Evolutionary conservation across 192 early-diverging fungal species (phyloP).

Genomic region (Coemansia aciculifera): DNA sequence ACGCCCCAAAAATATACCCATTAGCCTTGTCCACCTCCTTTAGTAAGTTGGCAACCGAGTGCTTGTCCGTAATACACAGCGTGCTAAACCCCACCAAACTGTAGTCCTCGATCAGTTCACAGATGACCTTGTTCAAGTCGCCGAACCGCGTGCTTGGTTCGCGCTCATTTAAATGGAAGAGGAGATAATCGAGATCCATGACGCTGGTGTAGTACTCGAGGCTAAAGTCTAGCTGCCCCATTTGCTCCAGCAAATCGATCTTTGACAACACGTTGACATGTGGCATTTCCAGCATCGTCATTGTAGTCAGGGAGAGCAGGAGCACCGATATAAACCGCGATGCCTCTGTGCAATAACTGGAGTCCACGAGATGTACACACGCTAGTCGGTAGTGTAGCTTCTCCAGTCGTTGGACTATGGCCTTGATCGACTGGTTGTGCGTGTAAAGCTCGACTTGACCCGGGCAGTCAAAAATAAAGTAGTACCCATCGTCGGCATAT

Average conservation of each 20-base stretch:
- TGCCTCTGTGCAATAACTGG: conserved; percentile 90
- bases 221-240: conserved; percentile 74
- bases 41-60: conserved; percentile 74
- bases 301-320: conserved; percentile 85
- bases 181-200: conserved; percentile 81
- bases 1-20: conserved; percentile 85
- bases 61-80: conserved; percentile 78
- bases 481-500: conserved; percentile 59
- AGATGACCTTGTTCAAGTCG: conserved; percentile 79
- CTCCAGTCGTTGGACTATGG: conserved; percentile 70
- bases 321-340: conserved; percentile 91
- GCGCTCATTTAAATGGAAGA: conserved; percentile 73
- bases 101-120: conserved; percentile 90
- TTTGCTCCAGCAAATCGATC: conserved; percentile 83
- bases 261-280: conserved; percentile 98
- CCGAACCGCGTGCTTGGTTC: conserved; percentile 57
- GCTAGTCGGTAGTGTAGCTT: conserved; percentile 66
- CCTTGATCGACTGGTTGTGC: conserved; percentile 81
- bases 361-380: conserved; percentile 85
- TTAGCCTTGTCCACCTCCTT: conserved; percentile 87
- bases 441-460: conserved; percentile 98
- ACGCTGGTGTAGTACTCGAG: conserved; percentile 97
- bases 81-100: conserved; percentile 90
- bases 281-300: conserved; percentile 92
- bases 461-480: conserved; percentile 95